A percentile compares a stretch with the other conserved stretches of the same genome.
Conservation (phyloP, 2,329 filamentous ascomycete species). For the Fusarium nelsonii region DNA sequence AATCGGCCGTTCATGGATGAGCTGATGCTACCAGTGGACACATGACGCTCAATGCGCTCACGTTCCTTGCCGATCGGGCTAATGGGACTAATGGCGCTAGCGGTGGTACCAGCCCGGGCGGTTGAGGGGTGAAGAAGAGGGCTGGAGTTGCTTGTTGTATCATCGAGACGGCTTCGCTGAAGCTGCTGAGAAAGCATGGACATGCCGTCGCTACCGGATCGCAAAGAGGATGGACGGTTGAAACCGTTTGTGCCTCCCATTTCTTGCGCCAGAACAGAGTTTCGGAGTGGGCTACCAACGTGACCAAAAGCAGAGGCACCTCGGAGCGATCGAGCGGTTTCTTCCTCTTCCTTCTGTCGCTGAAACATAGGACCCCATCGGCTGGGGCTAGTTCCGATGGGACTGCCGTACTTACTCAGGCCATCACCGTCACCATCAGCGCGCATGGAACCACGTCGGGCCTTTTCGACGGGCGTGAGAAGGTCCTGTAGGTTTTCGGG, state of each 20-base stretch:
- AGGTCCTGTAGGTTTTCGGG: conserved; percentile 78
- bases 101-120: conserved; percentile 54
- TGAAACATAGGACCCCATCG: conserved; percentile 73
- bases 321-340: conserved; percentile 55
- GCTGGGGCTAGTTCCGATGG: conserved; percentile 69
- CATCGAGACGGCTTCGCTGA: conserved; percentile 68
- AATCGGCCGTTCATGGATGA: conserved; percentile 68
- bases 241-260: conserved; percentile 59
- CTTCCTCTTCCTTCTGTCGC: conserved; percentile 70
- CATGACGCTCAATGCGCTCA: conserved; percentile 64
- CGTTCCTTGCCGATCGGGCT: conserved; percentile 58
- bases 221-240: conserved; percentile 54
- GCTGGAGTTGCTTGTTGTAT: conserved; percentile 59
- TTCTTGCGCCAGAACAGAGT: conserved; percentile 70
- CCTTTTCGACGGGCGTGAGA: conserved; percentile 75
- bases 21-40: conserved; percentile 70
- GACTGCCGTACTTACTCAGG: conserved; percentile 71
- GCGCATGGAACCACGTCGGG: conserved; percentile 70
- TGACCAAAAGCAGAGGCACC: conserved; percentile 71
- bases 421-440: conserved; percentile 67
- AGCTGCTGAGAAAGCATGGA: conserved; percentile 72
- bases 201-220: conserved; percentile 64
- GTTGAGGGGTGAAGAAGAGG: conserved; percentile 65
- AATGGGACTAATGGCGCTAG: conserved; percentile 55
- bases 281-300: conserved; percentile 73